Percentiles rank a stretch among this genome's conserved stretches.
phyloP scores from a whole-genome alignment of 768 basidiomycete genomes.

The Crucibulum laeve region DNA sequence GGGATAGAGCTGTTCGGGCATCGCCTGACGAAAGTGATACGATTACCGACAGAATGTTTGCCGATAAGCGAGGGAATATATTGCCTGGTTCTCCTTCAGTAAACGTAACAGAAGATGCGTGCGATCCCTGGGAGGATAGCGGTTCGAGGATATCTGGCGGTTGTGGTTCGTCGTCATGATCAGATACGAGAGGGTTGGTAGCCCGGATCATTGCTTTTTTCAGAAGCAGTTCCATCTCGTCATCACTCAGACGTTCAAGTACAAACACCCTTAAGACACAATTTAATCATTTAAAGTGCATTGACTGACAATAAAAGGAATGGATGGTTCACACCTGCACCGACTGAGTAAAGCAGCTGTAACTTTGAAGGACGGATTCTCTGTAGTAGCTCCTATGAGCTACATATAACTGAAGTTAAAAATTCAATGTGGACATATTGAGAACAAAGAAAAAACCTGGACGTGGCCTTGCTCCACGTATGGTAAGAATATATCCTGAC shows the following conservation, averaged over 20 bases:
- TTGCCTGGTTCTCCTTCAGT: conserved; percentile 8
- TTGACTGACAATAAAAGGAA: conserved; percentile 10
- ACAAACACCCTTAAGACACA: conserved; percentile 71
- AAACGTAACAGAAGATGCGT: conserved; percentile 12
- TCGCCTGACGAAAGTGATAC: conserved; percentile 60
- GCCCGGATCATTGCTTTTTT: conserved; percentile 38
- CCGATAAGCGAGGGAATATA: conserved; percentile 35
- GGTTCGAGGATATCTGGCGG: background rate
- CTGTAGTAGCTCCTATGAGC: conserved; percentile 83
- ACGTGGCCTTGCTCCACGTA: conserved; percentile 77
- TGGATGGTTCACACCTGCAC: conserved; percentile 51
- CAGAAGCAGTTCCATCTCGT: conserved; percentile 58
- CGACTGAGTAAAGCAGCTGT: conserved; percentile 70
- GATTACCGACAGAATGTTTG: conserved; percentile 43
- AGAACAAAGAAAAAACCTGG: conserved; percentile 34
- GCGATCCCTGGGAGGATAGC: conserved; percentile 7
- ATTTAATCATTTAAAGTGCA: conserved; percentile 12
- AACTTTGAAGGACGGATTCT: conserved; percentile 85
- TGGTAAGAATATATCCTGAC: conserved; percentile 75
- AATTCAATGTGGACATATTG: background rate
- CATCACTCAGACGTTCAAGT: conserved; percentile 60
- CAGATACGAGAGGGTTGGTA: conserved; percentile 7
- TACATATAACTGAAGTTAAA: conserved; percentile 15
- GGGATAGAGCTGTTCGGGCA: conserved; percentile 72
- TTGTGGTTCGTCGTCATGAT: too few relatives aligned